phyloP scores from a whole-genome alignment of 2,329 filamentous ascomycete genomes.

The Zymoseptoria ardabiliae region DNA sequence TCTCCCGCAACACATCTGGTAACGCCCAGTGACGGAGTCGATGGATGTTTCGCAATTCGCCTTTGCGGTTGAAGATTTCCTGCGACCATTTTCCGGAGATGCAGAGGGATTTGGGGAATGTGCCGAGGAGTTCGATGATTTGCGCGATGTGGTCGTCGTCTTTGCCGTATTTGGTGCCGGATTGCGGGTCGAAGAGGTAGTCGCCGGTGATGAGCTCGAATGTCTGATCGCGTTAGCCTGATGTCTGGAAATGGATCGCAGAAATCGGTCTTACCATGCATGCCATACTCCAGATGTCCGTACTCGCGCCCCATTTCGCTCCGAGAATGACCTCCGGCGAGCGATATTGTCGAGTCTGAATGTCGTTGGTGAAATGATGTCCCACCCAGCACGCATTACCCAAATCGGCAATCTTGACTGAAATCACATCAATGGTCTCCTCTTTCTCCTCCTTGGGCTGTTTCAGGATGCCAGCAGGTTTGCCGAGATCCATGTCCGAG shows the following conservation, averaged over 20 bases:
- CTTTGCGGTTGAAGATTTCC: slow-evolving; percentile 97
- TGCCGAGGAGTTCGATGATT: slow-evolving; percentile 92
- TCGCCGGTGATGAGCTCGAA: slow-evolving; percentile 98
- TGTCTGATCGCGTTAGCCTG: slow-evolving; percentile 50
- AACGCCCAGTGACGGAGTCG: slow-evolving; percentile 92
- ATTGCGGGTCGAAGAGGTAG: slow-evolving; percentile 97
- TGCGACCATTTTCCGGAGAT: slow-evolving; percentile 94
- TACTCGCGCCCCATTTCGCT: slow-evolving; percentile 98
- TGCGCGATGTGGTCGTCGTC: slow-evolving; percentile 99
- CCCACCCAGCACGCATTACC: slow-evolving; percentile 98
- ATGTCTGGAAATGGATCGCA: not conserved
- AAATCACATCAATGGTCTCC: slow-evolving; percentile 67
- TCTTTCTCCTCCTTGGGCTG: slow-evolving; percentile 55
- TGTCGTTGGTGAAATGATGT: slow-evolving; percentile 98
- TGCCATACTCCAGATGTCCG: slow-evolving; percentile 99
- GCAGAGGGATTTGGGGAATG: slow-evolving; percentile 87
- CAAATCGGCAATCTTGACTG: slow-evolving; percentile 96
- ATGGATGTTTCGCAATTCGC: slow-evolving; percentile 95
- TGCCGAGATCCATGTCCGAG: slow-evolving; percentile 88
- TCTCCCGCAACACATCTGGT: slow-evolving; percentile 85
- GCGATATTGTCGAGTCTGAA: slow-evolving; percentile 93
- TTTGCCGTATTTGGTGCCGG: slow-evolving; percentile 97
- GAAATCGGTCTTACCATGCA: slow-evolving; percentile 66
- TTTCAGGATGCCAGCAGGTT: slow-evolving; percentile 43
- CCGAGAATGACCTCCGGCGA: slow-evolving; percentile 96